Conservation (phyloP, 495 filamentous ascomycete species). For the Letharia lupina region DNA sequence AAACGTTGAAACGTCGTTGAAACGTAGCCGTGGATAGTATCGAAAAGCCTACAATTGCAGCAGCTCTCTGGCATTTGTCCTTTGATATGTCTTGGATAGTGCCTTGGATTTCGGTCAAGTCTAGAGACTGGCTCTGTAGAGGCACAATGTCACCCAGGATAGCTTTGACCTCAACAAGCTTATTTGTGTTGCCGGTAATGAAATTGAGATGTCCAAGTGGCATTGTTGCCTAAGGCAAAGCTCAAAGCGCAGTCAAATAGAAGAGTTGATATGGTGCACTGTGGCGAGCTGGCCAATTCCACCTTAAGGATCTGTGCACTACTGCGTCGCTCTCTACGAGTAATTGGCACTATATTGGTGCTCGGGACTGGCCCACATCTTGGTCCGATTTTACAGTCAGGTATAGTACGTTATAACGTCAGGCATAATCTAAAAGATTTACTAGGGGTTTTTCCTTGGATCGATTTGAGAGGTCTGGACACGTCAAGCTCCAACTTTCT, state of each 20-base stretch:
- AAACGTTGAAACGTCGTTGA: not conserved
- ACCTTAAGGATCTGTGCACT: not conserved
- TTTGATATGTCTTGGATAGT: conserved; percentile 81
- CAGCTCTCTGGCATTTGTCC: conserved; percentile 79
- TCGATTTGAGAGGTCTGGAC: not conserved
- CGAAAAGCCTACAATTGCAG: conserved; percentile 44
- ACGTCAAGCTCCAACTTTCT: not conserved
- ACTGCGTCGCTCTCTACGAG: not conserved
- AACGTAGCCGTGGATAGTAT: not conserved
- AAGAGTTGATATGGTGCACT: not conserved
- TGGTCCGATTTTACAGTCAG: not conserved
- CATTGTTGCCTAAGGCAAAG: conserved; percentile 9
- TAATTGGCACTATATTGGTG: not conserved
- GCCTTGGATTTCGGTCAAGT: conserved; percentile 85
- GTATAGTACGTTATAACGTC: not conserved
- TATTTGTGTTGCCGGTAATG: conserved; percentile 93
- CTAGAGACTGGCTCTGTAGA: conserved; percentile 63
- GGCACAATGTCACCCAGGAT: conserved; percentile 65
- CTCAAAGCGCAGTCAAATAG: not conserved
- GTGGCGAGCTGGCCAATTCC: not conserved
- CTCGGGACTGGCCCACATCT: not conserved
- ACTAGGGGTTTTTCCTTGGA: not conserved
- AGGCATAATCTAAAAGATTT: not conserved
- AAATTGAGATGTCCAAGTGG: conserved; percentile 59
- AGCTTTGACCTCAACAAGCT: conserved; percentile 75